Base-by-base conservation (phyloP, 441 rosid species). In the Euphorbia schlechtendalii region DNA sequence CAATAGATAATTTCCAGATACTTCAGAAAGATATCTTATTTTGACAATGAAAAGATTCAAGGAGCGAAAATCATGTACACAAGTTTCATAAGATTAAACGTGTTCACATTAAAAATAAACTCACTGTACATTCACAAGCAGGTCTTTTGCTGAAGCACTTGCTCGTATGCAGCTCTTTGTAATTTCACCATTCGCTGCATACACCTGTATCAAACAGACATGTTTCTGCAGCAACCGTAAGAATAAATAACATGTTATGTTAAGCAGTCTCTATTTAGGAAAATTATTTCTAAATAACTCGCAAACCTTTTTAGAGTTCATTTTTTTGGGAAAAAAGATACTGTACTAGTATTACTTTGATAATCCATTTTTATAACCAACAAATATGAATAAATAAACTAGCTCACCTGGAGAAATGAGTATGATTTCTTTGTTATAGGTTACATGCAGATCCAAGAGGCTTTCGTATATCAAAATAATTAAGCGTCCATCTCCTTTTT, bases 181-280 rank as follows among this genome's bases (percentile, higher is more conserved):
- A 93, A 90, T 90, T 72, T 93, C 99, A 13, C 97, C 97, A 69
- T 85, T 86, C 58, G 96, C 93, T 18, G 99, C 99, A 78, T 90
- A 93, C 75, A 90, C 99, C 69, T 90, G 73, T 68, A 93, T 89
- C 82, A 93, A 67, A 71, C 90, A 90, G 41, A 90, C 97, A 41
- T 96, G 86, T 81, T 90, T 93, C 97, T 93, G 92, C 77, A 75
- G 52, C 56, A 77, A 49, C 61, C 21, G 28, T 48, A 70, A 49
- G 8, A 8, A 40, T 8, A n/a, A n/a, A 61, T 34, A 27, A 32
- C 41, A 32, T 32, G 53, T 66, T 32, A 32, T 13, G 59, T 68
- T 5, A 72, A 14, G n/a, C 51, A 61, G 40, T 54, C n/a, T n/a
- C 20, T 60, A 71, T 90, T 73, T 93, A 36, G 51, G 13, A 18